A percentile compares a stretch with the other conserved stretches of the same genome.
phyloP scores from a whole-genome alignment of 208 protist genomes.

The Angomonas deanei region DNA sequence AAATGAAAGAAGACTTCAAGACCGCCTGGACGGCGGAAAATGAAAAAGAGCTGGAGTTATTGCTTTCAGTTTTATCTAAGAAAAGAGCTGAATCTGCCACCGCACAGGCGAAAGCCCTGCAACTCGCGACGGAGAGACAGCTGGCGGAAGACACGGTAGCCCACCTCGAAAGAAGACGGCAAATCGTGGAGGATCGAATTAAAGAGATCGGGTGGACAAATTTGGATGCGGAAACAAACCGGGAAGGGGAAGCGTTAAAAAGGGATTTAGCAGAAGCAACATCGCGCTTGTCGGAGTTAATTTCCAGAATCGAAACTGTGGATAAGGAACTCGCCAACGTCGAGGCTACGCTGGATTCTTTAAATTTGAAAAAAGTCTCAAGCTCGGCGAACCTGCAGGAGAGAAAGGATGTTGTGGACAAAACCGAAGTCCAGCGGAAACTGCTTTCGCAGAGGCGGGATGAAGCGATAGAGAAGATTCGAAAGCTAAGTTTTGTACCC shows the following conservation, averaged over 20 bases:
- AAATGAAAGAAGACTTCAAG: slow-evolving; percentile 61
- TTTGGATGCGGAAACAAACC: slow-evolving; percentile 11
- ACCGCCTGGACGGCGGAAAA: slow-evolving; percentile 50
- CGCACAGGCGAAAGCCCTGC: slow-evolving; percentile 38
- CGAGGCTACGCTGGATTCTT: slow-evolving; percentile 36
- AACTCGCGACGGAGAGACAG: slow-evolving; percentile 58
- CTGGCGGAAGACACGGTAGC: slow-evolving; percentile 66
- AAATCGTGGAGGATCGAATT: slow-evolving; percentile 49
- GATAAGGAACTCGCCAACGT: slow-evolving; percentile 34
- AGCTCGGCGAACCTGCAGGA: slow-evolving; percentile 45
- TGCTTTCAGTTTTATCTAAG: slow-evolving; percentile 10
- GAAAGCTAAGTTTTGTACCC: slow-evolving; percentile 87
- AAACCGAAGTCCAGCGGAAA: slow-evolving; percentile 49
- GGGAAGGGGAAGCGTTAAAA: slow-evolving; percentile 51
- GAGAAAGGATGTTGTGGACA: slow-evolving; percentile 50
- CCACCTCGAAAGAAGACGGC: slow-evolving; percentile 46
- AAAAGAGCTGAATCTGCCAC: slow-evolving; percentile 11
- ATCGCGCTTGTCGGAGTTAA: slow-evolving; percentile 36
- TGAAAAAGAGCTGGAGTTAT: slow-evolving; percentile 58
- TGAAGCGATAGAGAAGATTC: slow-evolving; percentile 86
- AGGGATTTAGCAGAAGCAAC: slow-evolving; percentile 37
- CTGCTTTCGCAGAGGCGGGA: slow-evolving; percentile 79
- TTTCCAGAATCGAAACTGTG: slow-evolving; percentile 30
- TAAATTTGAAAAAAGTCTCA: slow-evolving; percentile 32
- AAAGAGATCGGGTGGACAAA: slow-evolving; percentile 57